Evolutionary conservation across 2,329 filamentous ascomycete genomes (phyloP).

Genomic region (Penicillium sp.): DNA sequence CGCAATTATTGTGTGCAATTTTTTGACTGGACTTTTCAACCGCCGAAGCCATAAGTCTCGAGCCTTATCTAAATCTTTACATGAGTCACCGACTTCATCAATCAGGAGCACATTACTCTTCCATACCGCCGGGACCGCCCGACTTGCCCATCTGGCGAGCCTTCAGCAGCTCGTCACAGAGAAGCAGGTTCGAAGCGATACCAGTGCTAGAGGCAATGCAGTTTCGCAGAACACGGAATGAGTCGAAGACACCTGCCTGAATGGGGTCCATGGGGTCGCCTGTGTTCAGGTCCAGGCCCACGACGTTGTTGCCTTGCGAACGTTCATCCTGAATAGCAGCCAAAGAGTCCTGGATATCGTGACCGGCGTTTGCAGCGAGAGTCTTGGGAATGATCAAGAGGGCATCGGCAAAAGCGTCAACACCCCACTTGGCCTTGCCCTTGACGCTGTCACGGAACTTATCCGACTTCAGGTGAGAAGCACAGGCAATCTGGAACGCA

Average conservation of each 20-base stretch:
- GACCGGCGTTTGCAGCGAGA: conserved; percentile 88
- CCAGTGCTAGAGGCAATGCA: conserved; percentile 89
- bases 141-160: conserved; percentile 79
- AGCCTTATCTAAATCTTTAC: conserved; percentile 24
- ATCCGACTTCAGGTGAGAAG: conserved; percentile 79
- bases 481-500: conserved; percentile 92
- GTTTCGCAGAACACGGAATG: conserved; percentile 90
- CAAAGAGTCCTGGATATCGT: conserved; percentile 93
- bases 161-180: conserved; percentile 97
- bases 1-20: conserved; percentile 14
- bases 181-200: conserved; percentile 88
- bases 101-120: conserved; percentile 34
- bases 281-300: conserved; percentile 79
- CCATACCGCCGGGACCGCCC: conserved; percentile 42
- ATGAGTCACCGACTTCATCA: conserved; percentile 19
- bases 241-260: conserved; percentile 89
- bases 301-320: conserved; percentile 75
- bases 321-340: conserved; percentile 82
- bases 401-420: conserved; percentile 90
- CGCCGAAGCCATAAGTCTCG: conserved; percentile 13
- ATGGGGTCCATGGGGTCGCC: conserved; percentile 94
- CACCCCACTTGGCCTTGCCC: conserved; percentile 96
- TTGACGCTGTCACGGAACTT: conserved; percentile 85
- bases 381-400: conserved; percentile 96
- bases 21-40: conserved; percentile 14